These are phyloP conservation scores for Thielaviopsis ethacetica DNA, from an alignment of 2,329 filamentous ascomycete species.

Conservation along the genomic window DNA sequence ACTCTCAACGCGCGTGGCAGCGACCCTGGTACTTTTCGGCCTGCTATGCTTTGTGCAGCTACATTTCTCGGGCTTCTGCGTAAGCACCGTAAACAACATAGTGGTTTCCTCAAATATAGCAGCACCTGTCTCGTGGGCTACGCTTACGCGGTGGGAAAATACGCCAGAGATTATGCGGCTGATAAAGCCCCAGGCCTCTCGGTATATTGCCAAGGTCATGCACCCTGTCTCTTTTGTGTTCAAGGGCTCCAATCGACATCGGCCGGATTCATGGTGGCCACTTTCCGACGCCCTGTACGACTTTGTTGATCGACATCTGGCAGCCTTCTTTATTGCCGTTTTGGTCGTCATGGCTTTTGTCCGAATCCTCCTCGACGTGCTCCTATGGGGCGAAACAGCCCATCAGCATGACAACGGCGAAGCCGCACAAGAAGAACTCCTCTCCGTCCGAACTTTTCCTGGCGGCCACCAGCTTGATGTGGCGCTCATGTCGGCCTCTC, in stretches of 20 bases:
- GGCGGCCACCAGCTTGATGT: constrained; percentile 55
- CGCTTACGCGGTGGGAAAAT: background rate
- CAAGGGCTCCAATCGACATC: constrained; percentile 49
- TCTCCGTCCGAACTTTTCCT: constrained; percentile 44
- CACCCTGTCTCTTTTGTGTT: constrained; percentile 60
- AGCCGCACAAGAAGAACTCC: constrained; percentile 22
- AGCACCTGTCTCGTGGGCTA: constrained; percentile 1
- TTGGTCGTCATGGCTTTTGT: constrained; percentile 47
- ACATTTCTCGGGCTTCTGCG: constrained; percentile 48
- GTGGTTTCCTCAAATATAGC: background rate
- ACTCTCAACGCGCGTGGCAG: constrained; percentile 57
- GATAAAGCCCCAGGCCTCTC: constrained; percentile 53
- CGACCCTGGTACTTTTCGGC: constrained; percentile 54
- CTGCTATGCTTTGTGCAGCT: constrained; percentile 60
- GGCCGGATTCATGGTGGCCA: constrained; percentile 27
- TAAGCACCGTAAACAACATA: background rate
- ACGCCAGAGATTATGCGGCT: constrained; percentile 51
- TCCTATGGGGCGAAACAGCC: constrained; percentile 49
- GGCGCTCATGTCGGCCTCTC: constrained; percentile 43
- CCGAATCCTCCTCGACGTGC: constrained; percentile 55
- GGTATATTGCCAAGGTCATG: constrained; percentile 58
- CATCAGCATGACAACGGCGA: constrained; percentile 27
- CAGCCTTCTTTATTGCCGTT: constrained; percentile 44
- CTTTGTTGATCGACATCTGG: constrained; percentile 43
- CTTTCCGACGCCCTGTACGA: constrained; percentile 33